A percentile compares a stretch with the other conserved stretches of the same genome.
phyloP scores from a whole-genome alignment of 495 filamentous ascomycete genomes.

The Cudoniella acicularis region DNA sequence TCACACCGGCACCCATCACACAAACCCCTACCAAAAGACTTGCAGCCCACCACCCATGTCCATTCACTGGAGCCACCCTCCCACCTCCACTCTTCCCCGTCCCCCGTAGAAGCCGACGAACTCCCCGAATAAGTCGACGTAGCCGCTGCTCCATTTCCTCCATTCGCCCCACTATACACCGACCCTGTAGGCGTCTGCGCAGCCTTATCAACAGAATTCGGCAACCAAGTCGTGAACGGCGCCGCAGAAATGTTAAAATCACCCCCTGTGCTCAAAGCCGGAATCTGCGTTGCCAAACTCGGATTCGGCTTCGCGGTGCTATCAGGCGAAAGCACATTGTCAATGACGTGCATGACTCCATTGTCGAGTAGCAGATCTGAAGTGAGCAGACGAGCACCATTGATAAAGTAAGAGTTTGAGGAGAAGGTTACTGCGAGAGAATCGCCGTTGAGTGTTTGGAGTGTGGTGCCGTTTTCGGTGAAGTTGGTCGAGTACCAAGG shows the following conservation, averaged over 20 bases:
- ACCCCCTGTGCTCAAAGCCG: not conserved
- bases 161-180: not conserved
- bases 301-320: not conserved
- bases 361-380: slow-evolving; percentile 58
- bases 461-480: slow-evolving; percentile 29
- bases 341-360: slow-evolving; percentile 64
- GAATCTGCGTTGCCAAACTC: slow-evolving; percentile 8
- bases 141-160: not conserved
- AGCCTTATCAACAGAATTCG: not conserved
- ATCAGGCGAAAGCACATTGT: slow-evolving; percentile 26
- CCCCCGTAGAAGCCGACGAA: not conserved
- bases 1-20: too few species aligned
- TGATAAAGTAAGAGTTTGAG: slow-evolving; percentile 38
- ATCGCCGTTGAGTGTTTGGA: slow-evolving; percentile 40
- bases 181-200: not conserved
- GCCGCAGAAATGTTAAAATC: not conserved
- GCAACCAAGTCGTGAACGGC: not conserved
- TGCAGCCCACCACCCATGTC: too few species aligned
- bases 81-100: not conserved
- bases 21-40: too few species aligned
- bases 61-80: not conserved
- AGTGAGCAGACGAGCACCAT: slow-evolving; percentile 47
- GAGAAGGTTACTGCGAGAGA: slow-evolving; percentile 46
- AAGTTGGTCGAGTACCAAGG: slow-evolving; percentile 42
- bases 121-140: not conserved